Percentiles rank a stretch among this genome's conserved stretches.
phyloP scores from a whole-genome alignment of 75 land plant genomes.

The Cupressus sempervirens region DNA sequence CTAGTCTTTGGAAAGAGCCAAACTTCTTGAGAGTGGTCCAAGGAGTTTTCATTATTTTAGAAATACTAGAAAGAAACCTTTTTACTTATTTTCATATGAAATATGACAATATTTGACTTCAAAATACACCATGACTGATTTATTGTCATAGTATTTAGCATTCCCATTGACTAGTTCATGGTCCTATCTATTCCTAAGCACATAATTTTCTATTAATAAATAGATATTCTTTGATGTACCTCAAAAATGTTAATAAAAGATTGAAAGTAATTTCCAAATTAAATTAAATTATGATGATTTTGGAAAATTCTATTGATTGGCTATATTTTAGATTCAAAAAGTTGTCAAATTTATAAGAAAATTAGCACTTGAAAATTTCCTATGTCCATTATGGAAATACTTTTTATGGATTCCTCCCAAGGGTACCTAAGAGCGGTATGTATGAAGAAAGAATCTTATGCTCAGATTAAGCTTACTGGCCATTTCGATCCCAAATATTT shows the following conservation, averaged over 20 bases:
- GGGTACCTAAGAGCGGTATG: too few species aligned
- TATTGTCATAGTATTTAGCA: background rate
- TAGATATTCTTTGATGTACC: background rate
- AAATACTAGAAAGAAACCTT: background rate
- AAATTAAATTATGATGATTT: background rate
- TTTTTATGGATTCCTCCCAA: too few species aligned
- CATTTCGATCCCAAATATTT: background rate
- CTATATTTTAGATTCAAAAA: background rate
- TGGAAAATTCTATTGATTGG: background rate
- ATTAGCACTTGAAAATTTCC: background rate
- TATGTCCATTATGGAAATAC: too few species aligned
- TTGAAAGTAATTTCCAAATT: background rate
- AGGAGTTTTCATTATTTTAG: background rate
- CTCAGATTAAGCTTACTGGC: too few species aligned
- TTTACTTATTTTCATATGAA: background rate
- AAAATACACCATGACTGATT: background rate
- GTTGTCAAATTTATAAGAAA: background rate
- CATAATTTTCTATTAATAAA: background rate
- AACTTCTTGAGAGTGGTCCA: background rate
- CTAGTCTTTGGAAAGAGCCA: background rate
- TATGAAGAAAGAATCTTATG: too few species aligned
- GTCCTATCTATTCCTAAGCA: background rate
- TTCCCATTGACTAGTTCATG: background rate
- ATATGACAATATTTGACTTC: too few species aligned
- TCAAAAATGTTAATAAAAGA: background rate